phyloP scores from a whole-genome alignment of 2,329 filamentous ascomycete genomes.

The Zymoseptoria tritici region DNA sequence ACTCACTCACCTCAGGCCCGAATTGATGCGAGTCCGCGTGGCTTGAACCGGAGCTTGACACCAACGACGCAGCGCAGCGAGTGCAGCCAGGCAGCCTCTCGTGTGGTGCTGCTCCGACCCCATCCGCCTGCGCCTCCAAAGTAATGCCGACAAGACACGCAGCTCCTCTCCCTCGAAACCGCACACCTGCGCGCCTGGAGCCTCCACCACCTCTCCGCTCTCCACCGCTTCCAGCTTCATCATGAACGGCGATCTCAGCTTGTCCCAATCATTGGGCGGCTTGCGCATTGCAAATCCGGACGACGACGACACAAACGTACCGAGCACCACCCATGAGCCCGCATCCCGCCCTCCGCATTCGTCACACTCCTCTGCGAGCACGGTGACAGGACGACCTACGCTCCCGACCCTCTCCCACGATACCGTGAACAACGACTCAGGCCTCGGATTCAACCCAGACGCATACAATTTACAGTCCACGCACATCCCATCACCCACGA shows the following conservation, averaged over 20 bases:
- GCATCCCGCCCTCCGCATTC: constrained; percentile 21
- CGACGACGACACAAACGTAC: constrained; percentile 43
- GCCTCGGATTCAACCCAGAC: constrained; percentile 36
- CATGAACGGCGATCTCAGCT: constrained; percentile 77
- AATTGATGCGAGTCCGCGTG: neutral
- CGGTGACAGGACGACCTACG: constrained; percentile 29
- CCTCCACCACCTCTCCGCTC: neutral
- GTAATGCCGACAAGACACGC: neutral
- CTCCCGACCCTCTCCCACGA: constrained; percentile 30
- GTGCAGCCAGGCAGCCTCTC: neutral
- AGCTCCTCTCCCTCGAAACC: neutral
- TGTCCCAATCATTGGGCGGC: constrained; percentile 86
- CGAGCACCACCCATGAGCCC: constrained; percentile 7
- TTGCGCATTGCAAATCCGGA: constrained; percentile 96
- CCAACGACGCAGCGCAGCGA: neutral
- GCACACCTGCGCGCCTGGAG: neutral
- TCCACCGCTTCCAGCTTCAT: constrained; percentile 44
- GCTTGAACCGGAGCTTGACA: neutral
- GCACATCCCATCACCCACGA: constrained; percentile 4
- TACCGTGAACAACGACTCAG: constrained; percentile 26
- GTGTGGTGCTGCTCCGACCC: neutral
- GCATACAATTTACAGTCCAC: constrained; percentile 28
- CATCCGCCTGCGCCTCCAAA: neutral
- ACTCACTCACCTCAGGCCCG: neutral
- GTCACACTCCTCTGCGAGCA: constrained; percentile 31